Evolutionary conservation across 257 asterid genomes (phyloP).

Genomic region (Rhazya stricta): DNA sequence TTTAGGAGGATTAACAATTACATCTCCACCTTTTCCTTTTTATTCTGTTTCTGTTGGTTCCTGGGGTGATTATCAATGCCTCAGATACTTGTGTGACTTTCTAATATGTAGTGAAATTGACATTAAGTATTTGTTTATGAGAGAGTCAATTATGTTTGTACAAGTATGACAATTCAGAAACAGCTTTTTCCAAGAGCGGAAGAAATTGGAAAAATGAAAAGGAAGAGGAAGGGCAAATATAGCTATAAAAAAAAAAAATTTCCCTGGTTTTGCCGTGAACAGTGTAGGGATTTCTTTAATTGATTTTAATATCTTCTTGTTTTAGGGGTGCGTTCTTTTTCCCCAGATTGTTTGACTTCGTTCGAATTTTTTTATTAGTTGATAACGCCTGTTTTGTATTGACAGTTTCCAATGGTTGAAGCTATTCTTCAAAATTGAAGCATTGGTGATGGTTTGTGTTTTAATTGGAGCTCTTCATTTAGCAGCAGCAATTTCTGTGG

Average conservation of each 20-base stretch:
- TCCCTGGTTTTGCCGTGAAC: background rate
- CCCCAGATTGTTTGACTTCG: constrained; percentile 1
- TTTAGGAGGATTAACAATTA: background rate
- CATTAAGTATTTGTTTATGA: background rate
- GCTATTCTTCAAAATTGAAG: background rate
- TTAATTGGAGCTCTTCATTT: constrained; percentile 6
- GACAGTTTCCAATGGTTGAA: constrained; percentile 10
- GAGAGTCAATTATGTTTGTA: background rate
- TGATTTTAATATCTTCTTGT: background rate
- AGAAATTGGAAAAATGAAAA: background rate
- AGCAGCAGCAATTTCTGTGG: constrained; percentile 11
- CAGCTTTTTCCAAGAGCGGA: background rate
- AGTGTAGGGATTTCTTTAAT: background rate
- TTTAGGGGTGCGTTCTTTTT: background rate
- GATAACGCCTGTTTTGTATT: background rate
- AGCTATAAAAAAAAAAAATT: background rate
- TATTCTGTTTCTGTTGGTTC: background rate
- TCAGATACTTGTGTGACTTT: background rate
- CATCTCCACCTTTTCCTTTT: background rate
- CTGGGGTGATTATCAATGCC: background rate
- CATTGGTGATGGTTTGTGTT: constrained; percentile 24
- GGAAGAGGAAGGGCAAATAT: background rate
- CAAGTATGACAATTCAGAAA: background rate
- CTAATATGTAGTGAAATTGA: background rate
- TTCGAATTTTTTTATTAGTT: background rate